Conservation (phyloP, 441 rosid species). For the Jatropha podagrica region DNA sequence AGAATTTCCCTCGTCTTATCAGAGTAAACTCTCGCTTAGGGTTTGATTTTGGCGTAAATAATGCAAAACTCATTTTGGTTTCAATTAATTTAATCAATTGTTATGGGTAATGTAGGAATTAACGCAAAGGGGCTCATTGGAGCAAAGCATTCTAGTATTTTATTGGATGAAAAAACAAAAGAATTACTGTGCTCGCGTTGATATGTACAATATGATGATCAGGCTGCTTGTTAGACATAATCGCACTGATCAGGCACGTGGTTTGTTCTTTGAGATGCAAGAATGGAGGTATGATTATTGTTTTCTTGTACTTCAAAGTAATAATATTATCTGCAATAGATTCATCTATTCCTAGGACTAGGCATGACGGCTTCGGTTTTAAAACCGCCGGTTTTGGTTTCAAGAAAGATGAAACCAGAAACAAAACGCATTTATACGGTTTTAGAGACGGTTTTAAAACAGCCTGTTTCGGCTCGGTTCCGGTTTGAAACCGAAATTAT, state of each 20-base stretch:
- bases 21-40: slow-evolving; percentile 35
- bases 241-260: slow-evolving; percentile 79
- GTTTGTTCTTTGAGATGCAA: slow-evolving; percentile 96
- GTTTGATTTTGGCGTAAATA: not conserved
- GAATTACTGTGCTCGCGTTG: slow-evolving; percentile 79
- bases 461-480: too few relatives aligned
- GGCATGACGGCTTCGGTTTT: too few relatives aligned
- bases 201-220: slow-evolving; percentile 86
- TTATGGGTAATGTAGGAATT: slow-evolving; percentile 48
- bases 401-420: too few relatives aligned
- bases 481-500: too few relatives aligned
- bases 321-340: too few relatives aligned
- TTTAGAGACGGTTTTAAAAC: too few relatives aligned
- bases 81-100: not conserved
- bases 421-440: too few relatives aligned
- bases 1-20: slow-evolving; percentile 71
- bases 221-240: slow-evolving; percentile 81
- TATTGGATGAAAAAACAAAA: slow-evolving; percentile 81
- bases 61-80: not conserved
- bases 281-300: slow-evolving; percentile 64
- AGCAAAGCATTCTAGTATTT: slow-evolving; percentile 60
- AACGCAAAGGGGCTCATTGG: slow-evolving; percentile 67
- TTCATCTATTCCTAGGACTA: too few relatives aligned
- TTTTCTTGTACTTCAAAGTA: not conserved
- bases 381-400: too few relatives aligned